A percentile compares a stretch with the other conserved stretches of the same genome.
phyloP scores from a whole-genome alignment of 2,329 filamentous ascomycete species.

The Colletotrichum tabaci region DNA sequence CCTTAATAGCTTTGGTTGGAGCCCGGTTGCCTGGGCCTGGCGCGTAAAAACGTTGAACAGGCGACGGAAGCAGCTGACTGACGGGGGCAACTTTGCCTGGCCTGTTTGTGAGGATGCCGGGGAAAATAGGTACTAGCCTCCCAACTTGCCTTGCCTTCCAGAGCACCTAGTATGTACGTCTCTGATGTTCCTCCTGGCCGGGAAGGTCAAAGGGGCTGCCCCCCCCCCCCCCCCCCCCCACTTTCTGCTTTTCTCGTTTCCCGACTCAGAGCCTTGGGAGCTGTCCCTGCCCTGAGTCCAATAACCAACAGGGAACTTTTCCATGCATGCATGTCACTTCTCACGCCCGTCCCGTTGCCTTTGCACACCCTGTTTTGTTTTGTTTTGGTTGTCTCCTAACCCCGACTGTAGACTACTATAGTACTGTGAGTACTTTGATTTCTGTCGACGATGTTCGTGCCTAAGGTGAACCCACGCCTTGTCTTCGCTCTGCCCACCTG shows the following conservation, averaged over 20 bases:
- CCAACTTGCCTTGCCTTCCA: too few species aligned
- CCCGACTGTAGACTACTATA: constrained; percentile 10
- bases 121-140: not conserved
- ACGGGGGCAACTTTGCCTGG: not conserved
- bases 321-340: constrained; percentile 35
- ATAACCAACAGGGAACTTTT: constrained; percentile 24
- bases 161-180: not conserved
- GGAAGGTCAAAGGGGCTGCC: not conserved
- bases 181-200: not conserved
- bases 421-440: not conserved
- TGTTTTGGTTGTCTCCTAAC: constrained; percentile 12
- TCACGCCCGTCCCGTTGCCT: constrained; percentile 25
- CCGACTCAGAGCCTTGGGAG: not conserved
- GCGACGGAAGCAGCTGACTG: not conserved
- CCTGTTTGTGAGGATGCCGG: not conserved
- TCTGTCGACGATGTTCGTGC: not conserved
- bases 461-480: constrained; percentile 28
- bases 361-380: constrained; percentile 33
- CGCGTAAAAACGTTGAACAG: not conserved
- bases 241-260: not conserved
- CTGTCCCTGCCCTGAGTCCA: constrained; percentile 26
- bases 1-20: too few species aligned
- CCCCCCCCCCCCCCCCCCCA: not conserved
- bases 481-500: constrained; percentile 9
- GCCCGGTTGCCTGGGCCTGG: not conserved